Evolutionary conservation across 306 rosid genomes (phyloP), one percentile per base, ranked within the genome.

Genomic region (Rubus idaeus): DNA sequence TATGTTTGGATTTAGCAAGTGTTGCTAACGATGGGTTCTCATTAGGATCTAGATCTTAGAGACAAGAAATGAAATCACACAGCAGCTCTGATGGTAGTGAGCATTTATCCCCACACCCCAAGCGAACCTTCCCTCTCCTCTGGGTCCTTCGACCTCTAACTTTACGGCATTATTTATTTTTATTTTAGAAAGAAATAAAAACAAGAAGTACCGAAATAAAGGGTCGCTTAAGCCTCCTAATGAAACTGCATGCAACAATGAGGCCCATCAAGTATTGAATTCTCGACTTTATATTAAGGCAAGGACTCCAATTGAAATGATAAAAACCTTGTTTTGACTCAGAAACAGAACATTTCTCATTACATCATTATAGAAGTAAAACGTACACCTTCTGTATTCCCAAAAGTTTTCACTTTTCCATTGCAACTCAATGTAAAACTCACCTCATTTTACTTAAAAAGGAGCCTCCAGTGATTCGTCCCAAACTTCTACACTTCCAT

Each of bases 401-500:
- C 42, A 47, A 20, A 26, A 3, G 7, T 26, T 69, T 47, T 10
- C 72, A 16, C 20, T 45, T 17, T 47, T 26, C 45, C 77, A 44
- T 16, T 10, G 17, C 21, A 45, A 30, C 69, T 50, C 51, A 16
- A 53, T 0, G 37, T 62, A 20, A 40, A 78, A 84, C 86, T 83
- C 85, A 91, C 94, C 84, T 68, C 68, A 60, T 74, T 57, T 76
- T 81, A 77, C 79, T 89, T 78, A 89, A 84, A 89, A 89, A 77
- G 96, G 96, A 66, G 96, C 91, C 82, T 91, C 96, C 8, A 91
- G 80, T 18, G 96, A 91, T 83, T 89, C 96, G 77, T 89, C 93
- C 96, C 96, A 91, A 70, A 89, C 93, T 84, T 91, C 96, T 70
- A 91, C 91, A 79, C 96, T 91, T 68, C 96, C 96, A 75, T 91